Percentiles rank a stretch among this genome's conserved stretches.
These are phyloP conservation scores for Hypholoma sublateritium DNA, from an alignment of 768 basidiomycete genomes.

Conservation along the genomic window DNA sequence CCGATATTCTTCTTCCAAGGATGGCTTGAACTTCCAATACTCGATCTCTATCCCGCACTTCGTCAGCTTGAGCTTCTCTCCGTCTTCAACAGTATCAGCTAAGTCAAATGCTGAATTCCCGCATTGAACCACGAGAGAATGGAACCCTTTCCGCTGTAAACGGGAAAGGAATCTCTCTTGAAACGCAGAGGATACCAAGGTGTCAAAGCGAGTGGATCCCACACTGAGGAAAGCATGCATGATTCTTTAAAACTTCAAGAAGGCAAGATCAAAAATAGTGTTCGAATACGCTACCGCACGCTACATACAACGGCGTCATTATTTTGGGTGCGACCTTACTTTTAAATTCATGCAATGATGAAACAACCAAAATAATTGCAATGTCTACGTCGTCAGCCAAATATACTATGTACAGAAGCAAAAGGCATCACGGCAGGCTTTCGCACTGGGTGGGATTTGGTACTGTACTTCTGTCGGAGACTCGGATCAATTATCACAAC, in stretches of 20 bases:
- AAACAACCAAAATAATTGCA: too few species aligned
- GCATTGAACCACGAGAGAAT: constrained; percentile 69
- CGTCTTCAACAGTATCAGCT: constrained; percentile 26
- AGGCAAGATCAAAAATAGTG: neutral
- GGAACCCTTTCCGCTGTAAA: constrained; percentile 57
- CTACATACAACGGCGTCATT: too few species aligned
- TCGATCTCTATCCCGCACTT: constrained; percentile 53
- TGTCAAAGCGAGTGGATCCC: constrained; percentile 86
- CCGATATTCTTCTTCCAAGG: constrained; percentile 63
- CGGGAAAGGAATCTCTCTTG: constrained; percentile 56
- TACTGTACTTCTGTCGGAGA: too few species aligned
- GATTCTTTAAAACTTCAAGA: neutral
- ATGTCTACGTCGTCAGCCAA: too few species aligned
- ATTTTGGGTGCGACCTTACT: too few species aligned
- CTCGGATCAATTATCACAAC: neutral
- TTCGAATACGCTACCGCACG: neutral
- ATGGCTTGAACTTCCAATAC: constrained; percentile 73
- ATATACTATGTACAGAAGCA: too few species aligned
- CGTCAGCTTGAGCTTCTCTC: constrained; percentile 24
- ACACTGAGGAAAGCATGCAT: constrained; percentile 79
- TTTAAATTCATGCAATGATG: too few species aligned
- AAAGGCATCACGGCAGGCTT: too few species aligned
- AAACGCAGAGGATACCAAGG: constrained; percentile 61
- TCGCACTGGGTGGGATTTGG: too few species aligned
- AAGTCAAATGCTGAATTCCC: constrained; percentile 62